Base-by-base conservation (phyloP, 2,329 filamentous ascomycete species). In the Aspergillus novofumigatus region DNA sequence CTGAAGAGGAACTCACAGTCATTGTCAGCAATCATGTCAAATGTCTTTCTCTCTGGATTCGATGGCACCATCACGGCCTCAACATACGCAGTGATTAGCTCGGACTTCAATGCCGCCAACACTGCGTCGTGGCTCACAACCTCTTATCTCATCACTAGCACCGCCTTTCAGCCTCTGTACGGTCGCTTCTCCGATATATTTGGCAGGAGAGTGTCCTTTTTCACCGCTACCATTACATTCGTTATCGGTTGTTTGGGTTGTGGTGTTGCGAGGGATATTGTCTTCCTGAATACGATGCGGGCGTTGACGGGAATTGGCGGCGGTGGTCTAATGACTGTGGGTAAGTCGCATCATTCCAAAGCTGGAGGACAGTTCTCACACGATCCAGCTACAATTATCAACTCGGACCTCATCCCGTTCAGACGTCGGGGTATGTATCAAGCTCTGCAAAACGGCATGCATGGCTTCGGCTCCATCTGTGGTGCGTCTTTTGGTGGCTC, bases 301-400 rank as follows among this genome's bases (percentile, higher is more conserved):
- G 88, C 88, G 0, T 75, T 89, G 6, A 90, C 87, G 59, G 90
- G 90, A 0, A 71, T 92, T 3, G 89, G 88, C 1, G 90, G 88
- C 0, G 90, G 89, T 0, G 89, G 88, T 0, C 80, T 88, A 51
- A 81, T 90, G 72, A 83, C 86, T 1, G 79, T 91, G 75, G 87
- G 72, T 73, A 62, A 50, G 60, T 56, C 35, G 3, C 1, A 28
- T 38, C 41, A n/a, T 11, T 7, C 8, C 20, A 21, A 8, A 1
- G 11, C 32, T 20, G 8, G 35, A 48, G 3, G 21, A 21, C 14
- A 20, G 44, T 9, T 1, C 44, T 47, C 11, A 47, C 21, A 23
- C 21, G 10, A 4, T 47, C 4, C 23, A 75, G 72, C 83, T 1
- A 85, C 81, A 5, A 90, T 92, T 54, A 85, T 91, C 59, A 85